Evolutionary conservation across 169 alveolate species (phyloP).

Genomic region (Eimeria necatrix): DNA sequence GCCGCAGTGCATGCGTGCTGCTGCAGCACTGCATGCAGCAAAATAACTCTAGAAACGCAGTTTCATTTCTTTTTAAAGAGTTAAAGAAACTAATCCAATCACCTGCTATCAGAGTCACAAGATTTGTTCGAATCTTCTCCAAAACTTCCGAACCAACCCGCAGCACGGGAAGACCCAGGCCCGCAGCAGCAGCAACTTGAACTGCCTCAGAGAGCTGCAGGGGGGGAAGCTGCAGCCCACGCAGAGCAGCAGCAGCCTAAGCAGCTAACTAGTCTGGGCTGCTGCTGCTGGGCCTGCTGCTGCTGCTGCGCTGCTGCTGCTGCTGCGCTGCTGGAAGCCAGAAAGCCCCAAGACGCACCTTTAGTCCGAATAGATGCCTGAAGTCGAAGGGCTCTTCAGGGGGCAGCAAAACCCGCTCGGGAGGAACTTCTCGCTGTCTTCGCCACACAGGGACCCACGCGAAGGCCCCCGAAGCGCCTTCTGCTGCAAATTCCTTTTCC

Average conservation of each 20-base stretch:
- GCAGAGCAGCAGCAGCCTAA: too few species aligned
- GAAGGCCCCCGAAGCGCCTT: neutral
- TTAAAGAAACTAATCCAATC: neutral
- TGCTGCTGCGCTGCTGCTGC: too few species aligned
- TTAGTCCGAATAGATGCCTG: slow-evolving; percentile 46
- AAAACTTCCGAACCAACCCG: slow-evolving; percentile 25
- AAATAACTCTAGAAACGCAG: too few species aligned
- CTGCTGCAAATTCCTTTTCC: neutral
- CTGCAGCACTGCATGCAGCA: too few species aligned
- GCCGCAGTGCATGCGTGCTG: too few species aligned
- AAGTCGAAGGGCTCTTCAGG: neutral
- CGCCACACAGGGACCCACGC: slow-evolving; percentile 57
- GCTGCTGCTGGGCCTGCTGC: too few species aligned
- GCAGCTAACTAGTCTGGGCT: too few species aligned
- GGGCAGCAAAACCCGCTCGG: slow-evolving; percentile 19
- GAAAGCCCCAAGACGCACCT: neutral
- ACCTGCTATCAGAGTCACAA: slow-evolving; percentile 50
- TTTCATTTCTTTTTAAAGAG: too few species aligned
- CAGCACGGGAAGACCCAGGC: slow-evolving; percentile 33
- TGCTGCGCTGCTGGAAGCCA: too few species aligned
- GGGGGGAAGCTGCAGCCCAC: slow-evolving; percentile 44
- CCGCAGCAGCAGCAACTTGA: neutral
- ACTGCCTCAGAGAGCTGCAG: slow-evolving; percentile 26
- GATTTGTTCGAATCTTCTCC: slow-evolving; percentile 22
- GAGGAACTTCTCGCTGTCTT: neutral